Base-by-base conservation (phyloP, 1,284 basidiomycete genomes). In the Ceratobasidium sp. region DNA sequence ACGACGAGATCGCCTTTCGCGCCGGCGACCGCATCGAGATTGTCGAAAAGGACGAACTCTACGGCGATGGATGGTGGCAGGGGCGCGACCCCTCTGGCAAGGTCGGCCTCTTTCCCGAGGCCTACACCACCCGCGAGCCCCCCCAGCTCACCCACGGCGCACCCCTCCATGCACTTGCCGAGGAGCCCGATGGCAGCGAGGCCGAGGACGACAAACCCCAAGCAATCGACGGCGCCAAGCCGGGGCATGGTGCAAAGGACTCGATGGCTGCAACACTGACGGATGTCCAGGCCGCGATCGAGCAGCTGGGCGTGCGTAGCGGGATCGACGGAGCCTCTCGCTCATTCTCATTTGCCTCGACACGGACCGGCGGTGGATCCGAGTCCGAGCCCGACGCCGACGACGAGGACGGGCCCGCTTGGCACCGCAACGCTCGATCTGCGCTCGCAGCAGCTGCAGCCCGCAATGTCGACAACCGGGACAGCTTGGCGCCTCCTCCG, bases 51-150 rank as follows among this genome's bases (percentile, higher is more conserved):
- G 97, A 99, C 80, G 97, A 99, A 76, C 83, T 89, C 72, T 99
- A 95, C 79, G 89, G 89, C 50, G 97, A 99, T 81, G 97, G 97
- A n/a, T 99, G 97, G 97, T 98, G 94, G 94, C 91, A 94, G 88
- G 96, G 97, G 46, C 90, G 91, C 50, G 97, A 97, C 80, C 80
- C 87, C 16, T 84, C 87, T 32, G 96, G 96, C 4, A 90, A 91
- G 79, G 83, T 88, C 32, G 97, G 97, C 9, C 84, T 99, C 9
- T 99, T 99, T 79, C 97, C 97, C 2, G 88, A 92, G 77, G 91
- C 89, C 74, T 98, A 98, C 80, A 98, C 96, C 1, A 86, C 92
- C 0, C 82, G 88, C 3, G 74, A 75, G 12, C 85, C 84, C 1
- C 85, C 86, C 65, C 73, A 60, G 74, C 76, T 67, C 10, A 48